Evolutionary conservation across 2,329 filamentous ascomycete genomes (phyloP).

Genomic region (Ceratocystis alfenasii): DNA sequence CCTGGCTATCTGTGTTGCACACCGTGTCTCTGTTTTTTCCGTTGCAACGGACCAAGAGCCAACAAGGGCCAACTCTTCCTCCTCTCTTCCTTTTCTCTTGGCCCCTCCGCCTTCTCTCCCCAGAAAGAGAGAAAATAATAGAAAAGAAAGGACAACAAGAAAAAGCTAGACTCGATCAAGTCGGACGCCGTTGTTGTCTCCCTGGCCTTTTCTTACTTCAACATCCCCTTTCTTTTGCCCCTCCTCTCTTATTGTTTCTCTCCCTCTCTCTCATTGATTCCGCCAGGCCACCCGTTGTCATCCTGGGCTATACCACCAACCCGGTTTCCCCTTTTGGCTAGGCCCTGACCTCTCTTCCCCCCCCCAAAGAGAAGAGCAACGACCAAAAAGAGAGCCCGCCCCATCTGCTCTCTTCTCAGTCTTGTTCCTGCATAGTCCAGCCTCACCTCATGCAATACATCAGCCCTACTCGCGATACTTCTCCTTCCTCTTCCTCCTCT

Average conservation of each 20-base stretch:
- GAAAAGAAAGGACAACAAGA: not conserved
- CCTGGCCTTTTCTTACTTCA: not conserved
- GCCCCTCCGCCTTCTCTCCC: not conserved
- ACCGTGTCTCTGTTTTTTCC: slow-evolving; percentile 6
- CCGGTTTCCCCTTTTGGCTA: slow-evolving; percentile 7
- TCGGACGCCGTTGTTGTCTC: not conserved
- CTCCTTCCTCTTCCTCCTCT: slow-evolving; percentile 31
- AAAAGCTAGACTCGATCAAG: not conserved
- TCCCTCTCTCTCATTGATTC: not conserved
- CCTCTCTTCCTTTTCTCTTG: not conserved
- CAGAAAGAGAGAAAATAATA: not conserved
- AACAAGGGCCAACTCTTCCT: not conserved
- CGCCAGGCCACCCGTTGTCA: slow-evolving; percentile 1
- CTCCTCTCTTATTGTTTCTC: not conserved
- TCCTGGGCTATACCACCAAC: slow-evolving; percentile 8
- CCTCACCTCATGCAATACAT: slow-evolving; percentile 40
- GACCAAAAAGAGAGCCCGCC: slow-evolving; percentile 13
- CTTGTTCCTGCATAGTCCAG: not conserved
- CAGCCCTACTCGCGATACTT: slow-evolving; percentile 35
- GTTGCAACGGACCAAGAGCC: not conserved
- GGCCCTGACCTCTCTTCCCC: not conserved
- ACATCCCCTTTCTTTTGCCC: not conserved
- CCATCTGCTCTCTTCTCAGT: slow-evolving; percentile 9
- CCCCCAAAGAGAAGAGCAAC: not conserved
- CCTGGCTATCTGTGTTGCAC: slow-evolving; percentile 2